Evolutionary conservation across 2,329 filamentous ascomycete species (phyloP), one percentile per base, ranked within the genome.

Genomic region (Xylariomycetidae sp.): DNA sequence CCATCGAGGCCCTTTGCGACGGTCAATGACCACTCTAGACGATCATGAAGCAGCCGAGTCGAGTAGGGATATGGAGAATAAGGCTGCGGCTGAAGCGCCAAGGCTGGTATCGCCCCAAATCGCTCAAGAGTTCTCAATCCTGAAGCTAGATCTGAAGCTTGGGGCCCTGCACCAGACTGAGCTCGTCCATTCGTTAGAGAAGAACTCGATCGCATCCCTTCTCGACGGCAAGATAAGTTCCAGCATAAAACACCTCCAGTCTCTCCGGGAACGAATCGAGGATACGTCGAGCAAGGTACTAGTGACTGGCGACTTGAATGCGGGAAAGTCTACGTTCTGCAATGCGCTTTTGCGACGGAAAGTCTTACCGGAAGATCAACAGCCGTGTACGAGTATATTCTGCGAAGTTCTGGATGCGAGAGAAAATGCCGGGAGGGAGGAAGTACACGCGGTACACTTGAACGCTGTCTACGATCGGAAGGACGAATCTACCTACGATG

Each of bases 261-360:
- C 86, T 0, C 70, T 98, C 20, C 81, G 88, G 40, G 92, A 97
- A 46, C 82, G 92, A 33, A 98, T 98, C 42, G 92, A 97, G 57
- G 92, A 98, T 60, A 97, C 88, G 0, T 87, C 90, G 4, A 97
- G 90, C 63, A 98, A 98, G 60, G 92, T 98, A 2, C 66, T 98
- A 37, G 82, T 98, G 13, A 98, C 92, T 0, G 92, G 92, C 53
- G 92, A 98, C 57, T 64, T 98, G 34, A 98, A 98, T 55, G 90
- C 92, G 7, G 92, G 92, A 54, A 98, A 98, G 58, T 98, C 92
- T 4, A 98, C 92, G 1, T 98, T 98, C 52, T 98, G 92, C 66
- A 98, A 98, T 61, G 92, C 92, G n/a, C 69, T 98, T 3, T 65
- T 98, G 25, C 82, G 92, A 40, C 80, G 89, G 42, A 97, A 97